Conservation (phyloP, 1,284 basidiomycete species). For the Microstroma glucosiphilum region DNA sequence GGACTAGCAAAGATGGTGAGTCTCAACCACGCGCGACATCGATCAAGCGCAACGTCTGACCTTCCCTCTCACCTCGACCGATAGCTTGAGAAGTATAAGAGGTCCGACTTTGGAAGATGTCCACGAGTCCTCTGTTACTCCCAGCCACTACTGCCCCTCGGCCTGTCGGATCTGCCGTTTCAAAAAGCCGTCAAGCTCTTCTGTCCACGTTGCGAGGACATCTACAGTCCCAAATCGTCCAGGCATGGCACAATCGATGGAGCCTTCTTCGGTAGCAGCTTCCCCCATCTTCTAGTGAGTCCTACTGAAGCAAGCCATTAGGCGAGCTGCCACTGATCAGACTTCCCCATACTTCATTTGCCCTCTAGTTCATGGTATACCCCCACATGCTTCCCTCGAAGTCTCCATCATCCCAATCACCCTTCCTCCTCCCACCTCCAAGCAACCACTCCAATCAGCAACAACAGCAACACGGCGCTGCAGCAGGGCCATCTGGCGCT, state of each 20-base stretch:
- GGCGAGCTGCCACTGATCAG: background rate
- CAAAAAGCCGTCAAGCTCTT: conserved; percentile 49
- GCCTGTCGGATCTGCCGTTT: conserved; percentile 45
- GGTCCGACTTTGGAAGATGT: conserved; percentile 48
- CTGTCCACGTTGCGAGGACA: conserved; percentile 48
- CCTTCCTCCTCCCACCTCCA: conserved; percentile 25
- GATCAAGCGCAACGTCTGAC: background rate
- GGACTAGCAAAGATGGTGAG: conserved; percentile 48
- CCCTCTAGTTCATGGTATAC: conserved; percentile 63
- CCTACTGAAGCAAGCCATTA: conserved; percentile 28
- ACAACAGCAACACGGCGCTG: conserved; percentile 21
- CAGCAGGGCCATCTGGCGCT: conserved; percentile 14
- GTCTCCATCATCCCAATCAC: conserved; percentile 32
- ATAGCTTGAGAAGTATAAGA: conserved; percentile 48
- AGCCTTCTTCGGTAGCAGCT: conserved; percentile 49
- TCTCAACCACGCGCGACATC: background rate
- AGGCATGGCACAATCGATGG: conserved; percentile 50
- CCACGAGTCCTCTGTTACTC: conserved; percentile 48
- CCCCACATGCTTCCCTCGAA: conserved; percentile 60
- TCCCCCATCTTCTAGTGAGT: conserved; percentile 48
- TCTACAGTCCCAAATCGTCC: conserved; percentile 47
- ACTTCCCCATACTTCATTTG: background rate
- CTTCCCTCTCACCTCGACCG: background rate
- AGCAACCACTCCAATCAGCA: conserved; percentile 4
- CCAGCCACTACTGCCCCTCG: conserved; percentile 45